Evolutionary conservation across 2,329 filamentous ascomycete species (phyloP).

Genomic region (Ophiostoma sp.): DNA sequence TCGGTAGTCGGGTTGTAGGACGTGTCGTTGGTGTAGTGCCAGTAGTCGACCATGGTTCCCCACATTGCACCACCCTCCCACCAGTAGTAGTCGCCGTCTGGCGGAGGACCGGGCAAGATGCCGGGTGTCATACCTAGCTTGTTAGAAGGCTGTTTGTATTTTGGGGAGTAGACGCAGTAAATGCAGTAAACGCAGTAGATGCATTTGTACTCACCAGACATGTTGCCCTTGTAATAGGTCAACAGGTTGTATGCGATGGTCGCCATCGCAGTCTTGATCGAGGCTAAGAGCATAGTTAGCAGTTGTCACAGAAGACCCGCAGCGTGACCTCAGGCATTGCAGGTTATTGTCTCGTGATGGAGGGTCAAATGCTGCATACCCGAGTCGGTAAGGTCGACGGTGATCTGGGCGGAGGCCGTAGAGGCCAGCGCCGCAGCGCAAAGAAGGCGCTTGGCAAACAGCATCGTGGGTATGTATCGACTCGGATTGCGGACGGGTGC

Average conservation of each 20-base stretch:
- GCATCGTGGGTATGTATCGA: slow-evolving; percentile 8
- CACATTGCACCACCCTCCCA: slow-evolving; percentile 33
- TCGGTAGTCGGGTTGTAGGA: slow-evolving; percentile 46
- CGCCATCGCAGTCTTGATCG: slow-evolving; percentile 43
- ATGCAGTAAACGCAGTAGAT: not conserved
- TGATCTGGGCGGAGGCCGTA: slow-evolving; percentile 23
- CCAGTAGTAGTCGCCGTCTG: slow-evolving; percentile 36
- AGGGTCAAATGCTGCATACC: slow-evolving; percentile 16
- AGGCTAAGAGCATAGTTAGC: slow-evolving; percentile 33
- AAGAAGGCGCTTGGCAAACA: slow-evolving; percentile 19
- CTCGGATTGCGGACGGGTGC: not conserved
- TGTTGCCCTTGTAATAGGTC: slow-evolving; percentile 47
- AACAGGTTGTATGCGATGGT: slow-evolving; percentile 48
- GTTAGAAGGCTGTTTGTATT: not conserved
- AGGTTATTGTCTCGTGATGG: not conserved
- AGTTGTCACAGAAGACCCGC: not conserved
- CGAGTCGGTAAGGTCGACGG: slow-evolving; percentile 23
- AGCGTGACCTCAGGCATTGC: not conserved
- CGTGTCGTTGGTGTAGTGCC: slow-evolving; percentile 39
- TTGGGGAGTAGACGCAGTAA: not conserved
- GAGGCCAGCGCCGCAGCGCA: slow-evolving; percentile 22
- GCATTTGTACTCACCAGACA: slow-evolving; percentile 26
- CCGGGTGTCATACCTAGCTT: slow-evolving; percentile 27
- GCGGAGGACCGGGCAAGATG: slow-evolving; percentile 32
- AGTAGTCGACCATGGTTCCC: slow-evolving; percentile 39